phyloP scores from a whole-genome alignment of 139 green algal genomes.

The Chlamydomonas schloesseri region DNA sequence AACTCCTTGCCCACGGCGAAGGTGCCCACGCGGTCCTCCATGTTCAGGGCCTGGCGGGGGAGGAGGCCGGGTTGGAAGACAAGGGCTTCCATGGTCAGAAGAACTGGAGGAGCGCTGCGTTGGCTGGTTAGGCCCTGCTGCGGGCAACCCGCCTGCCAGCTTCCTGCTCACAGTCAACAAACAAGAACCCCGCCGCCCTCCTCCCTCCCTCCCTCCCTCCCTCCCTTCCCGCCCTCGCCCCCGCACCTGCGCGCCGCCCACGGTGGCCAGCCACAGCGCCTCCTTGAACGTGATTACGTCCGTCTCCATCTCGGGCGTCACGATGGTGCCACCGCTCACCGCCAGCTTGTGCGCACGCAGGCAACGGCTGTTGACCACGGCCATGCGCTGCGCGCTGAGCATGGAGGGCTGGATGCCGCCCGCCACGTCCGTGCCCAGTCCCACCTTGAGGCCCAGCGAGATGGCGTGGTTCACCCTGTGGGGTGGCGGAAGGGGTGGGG shows the following conservation, averaged over 20 bases:
- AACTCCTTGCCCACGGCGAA: slow-evolving; percentile 77
- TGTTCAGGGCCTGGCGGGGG: slow-evolving; percentile 30
- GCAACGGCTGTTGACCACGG: slow-evolving; percentile 69
- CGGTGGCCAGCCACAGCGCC: slow-evolving; percentile 77
- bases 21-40: slow-evolving; percentile 55
- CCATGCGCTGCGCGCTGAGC: slow-evolving; percentile 73
- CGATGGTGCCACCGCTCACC: slow-evolving; percentile 35
- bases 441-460: slow-evolving; percentile 67
- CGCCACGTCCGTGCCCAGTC: slow-evolving; percentile 77
- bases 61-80: neutral
- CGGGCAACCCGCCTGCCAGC: too few species aligned
- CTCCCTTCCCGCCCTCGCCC: slow-evolving; percentile 43
- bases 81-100: too few species aligned
- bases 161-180: too few species aligned
- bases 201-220: neutral
- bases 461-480: slow-evolving; percentile 62
- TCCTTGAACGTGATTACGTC: slow-evolving; percentile 61
- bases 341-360: slow-evolving; percentile 65
- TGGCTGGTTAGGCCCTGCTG: too few species aligned
- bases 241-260: slow-evolving; percentile 66
- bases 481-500: neutral
- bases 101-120: too few species aligned
- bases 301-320: slow-evolving; percentile 60
- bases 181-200: too few species aligned
- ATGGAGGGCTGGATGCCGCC: slow-evolving; percentile 77